These are phyloP conservation scores for Sclerotiophoma versabilis DNA, from an alignment of 2,329 filamentous ascomycete species.

Conservation along the genomic window DNA sequence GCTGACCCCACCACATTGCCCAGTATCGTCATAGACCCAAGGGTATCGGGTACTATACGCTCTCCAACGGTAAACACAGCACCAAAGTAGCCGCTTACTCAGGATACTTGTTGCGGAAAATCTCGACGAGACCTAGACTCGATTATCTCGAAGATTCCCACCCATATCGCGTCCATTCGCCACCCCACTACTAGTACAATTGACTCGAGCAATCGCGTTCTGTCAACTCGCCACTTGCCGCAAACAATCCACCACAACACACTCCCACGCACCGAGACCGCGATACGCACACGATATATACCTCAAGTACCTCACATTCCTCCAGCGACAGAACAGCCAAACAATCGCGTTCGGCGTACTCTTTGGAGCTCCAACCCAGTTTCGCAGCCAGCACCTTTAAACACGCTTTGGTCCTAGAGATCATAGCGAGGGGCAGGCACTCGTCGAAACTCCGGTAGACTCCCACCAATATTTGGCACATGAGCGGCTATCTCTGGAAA, in stretches of 20 bases:
- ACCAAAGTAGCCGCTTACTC: not conserved
- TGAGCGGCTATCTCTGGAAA: conserved; percentile 98
- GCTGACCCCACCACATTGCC: conserved; percentile 31
- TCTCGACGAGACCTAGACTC: not conserved
- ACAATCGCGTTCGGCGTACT: conserved; percentile 32
- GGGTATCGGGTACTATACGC: conserved; percentile 23
- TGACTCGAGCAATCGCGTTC: conserved; percentile 9
- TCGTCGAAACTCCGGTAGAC: conserved; percentile 62
- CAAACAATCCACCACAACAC: not conserved
- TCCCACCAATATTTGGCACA: conserved; percentile 60
- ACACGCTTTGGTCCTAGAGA: conserved; percentile 84
- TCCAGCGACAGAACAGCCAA: conserved; percentile 6
- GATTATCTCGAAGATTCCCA: not conserved
- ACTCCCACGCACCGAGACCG: not conserved
- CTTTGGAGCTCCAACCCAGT: conserved; percentile 53
- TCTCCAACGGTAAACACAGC: conserved; percentile 21
- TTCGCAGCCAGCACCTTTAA: conserved; percentile 75
- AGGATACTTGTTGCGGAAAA: not conserved
- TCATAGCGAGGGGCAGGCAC: conserved; percentile 82
- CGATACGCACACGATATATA: not conserved
- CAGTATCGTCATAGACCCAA: conserved; percentile 41
- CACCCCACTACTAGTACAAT: conserved; percentile 16
- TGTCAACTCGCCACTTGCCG: conserved; percentile 15
- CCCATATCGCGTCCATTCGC: conserved; percentile 13
- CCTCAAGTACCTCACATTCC: not conserved